Evolutionary conservation across 2,329 filamentous ascomycete species (phyloP).

Genomic region (Fusarium musae): DNA sequence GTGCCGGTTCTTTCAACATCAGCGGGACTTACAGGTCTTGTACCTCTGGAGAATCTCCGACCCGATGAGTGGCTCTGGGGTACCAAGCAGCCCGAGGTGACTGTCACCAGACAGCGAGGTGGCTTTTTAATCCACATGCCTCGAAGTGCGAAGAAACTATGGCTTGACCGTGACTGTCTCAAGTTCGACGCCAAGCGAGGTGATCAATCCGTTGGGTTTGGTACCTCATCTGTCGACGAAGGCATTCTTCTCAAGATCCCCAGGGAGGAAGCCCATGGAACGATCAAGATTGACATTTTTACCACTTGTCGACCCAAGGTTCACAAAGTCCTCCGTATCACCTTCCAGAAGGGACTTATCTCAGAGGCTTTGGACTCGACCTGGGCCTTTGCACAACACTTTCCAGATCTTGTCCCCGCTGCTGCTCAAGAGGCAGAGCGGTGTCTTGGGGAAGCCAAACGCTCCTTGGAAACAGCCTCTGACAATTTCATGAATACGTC

Average conservation of each 20-base stretch:
- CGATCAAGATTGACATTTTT: slow-evolving; percentile 67
- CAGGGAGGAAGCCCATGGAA: slow-evolving; percentile 65
- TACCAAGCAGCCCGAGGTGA: slow-evolving; percentile 47
- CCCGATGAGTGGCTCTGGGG: slow-evolving; percentile 51
- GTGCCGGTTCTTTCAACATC: slow-evolving; percentile 22
- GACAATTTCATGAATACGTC: slow-evolving; percentile 46
- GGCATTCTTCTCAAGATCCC: slow-evolving; percentile 65
- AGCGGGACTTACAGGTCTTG: slow-evolving; percentile 42
- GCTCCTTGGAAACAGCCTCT: slow-evolving; percentile 48
- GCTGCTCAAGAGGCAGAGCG: slow-evolving; percentile 54
- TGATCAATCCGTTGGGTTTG: slow-evolving; percentile 59
- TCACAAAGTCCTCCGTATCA: slow-evolving; percentile 69
- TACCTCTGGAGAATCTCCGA: slow-evolving; percentile 45
- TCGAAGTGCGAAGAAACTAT: slow-evolving; percentile 60
- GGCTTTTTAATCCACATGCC: slow-evolving; percentile 67
- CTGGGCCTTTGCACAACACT: slow-evolving; percentile 55
- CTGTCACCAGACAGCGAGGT: slow-evolving; percentile 52
- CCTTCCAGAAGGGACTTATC: slow-evolving; percentile 65
- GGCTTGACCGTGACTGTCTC: slow-evolving; percentile 67
- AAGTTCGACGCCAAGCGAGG: slow-evolving; percentile 65
- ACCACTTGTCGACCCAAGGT: slow-evolving; percentile 69
- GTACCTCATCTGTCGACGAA: slow-evolving; percentile 59
- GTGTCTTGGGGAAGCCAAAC: slow-evolving; percentile 50
- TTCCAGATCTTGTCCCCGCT: slow-evolving; percentile 55
- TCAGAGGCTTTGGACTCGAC: slow-evolving; percentile 58